phyloP scores from a whole-genome alignment of 2,329 filamentous ascomycete genomes.

The Berkeleyomyces basicola region DNA sequence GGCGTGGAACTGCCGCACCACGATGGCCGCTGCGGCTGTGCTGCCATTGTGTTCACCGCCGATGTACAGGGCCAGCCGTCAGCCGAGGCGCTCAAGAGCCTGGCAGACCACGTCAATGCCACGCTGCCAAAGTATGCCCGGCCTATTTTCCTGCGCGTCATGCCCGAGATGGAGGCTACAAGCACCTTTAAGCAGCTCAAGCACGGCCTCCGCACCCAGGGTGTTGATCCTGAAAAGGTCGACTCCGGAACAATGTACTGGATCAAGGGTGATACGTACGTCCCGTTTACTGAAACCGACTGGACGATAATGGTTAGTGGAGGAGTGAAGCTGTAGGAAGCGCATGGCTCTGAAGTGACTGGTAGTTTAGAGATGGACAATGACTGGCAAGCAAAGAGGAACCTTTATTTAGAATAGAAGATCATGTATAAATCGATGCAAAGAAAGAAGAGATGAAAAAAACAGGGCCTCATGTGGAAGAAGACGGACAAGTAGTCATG shows the following conservation, averaged over 20 bases:
- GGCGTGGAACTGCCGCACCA: slow-evolving; percentile 65
- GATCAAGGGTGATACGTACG: slow-evolving; percentile 50
- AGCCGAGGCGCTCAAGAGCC: slow-evolving; percentile 32
- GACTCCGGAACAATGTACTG: slow-evolving; percentile 39
- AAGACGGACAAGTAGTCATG: too few relatives aligned
- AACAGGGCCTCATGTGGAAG: too few relatives aligned
- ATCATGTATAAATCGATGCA: too few relatives aligned
- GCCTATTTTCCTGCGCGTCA: slow-evolving; percentile 60
- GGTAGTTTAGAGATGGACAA: neutral
- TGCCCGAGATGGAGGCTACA: slow-evolving; percentile 46
- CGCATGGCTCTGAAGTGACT: neutral
- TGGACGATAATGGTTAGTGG: slow-evolving; percentile 54
- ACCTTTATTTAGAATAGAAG: too few relatives aligned
- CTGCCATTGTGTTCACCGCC: slow-evolving; percentile 44
- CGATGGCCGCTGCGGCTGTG: slow-evolving; percentile 72
- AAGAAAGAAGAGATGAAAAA: too few relatives aligned
- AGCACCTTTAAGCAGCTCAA: slow-evolving; percentile 88
- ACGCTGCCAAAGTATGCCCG: slow-evolving; percentile 57
- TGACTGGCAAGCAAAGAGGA: neutral
- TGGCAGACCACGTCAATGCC: slow-evolving; percentile 41
- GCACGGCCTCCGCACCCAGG: slow-evolving; percentile 50
- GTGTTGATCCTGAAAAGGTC: slow-evolving; percentile 43
- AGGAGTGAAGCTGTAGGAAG: slow-evolving; percentile 46
- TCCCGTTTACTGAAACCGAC: slow-evolving; percentile 46
- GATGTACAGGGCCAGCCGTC: slow-evolving; percentile 26